Percentiles rank a stretch among this genome's conserved stretches.
Evolutionary conservation across 306 rosid genomes (phyloP).

Genomic region (Inga oerstediana): DNA sequence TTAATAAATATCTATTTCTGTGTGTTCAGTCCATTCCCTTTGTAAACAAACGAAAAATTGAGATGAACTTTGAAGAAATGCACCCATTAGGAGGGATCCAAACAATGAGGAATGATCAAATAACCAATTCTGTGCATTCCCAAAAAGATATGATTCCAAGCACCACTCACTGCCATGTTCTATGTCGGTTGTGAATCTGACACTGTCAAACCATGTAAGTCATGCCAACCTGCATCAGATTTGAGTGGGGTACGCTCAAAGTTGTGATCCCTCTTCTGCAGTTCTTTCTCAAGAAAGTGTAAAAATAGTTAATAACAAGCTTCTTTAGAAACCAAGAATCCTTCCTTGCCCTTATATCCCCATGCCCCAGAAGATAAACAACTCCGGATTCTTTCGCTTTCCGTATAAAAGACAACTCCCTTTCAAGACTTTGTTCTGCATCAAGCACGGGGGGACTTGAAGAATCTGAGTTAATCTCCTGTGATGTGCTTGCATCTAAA

Average conservation of each 20-base stretch:
- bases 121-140: slow-evolving; percentile 15
- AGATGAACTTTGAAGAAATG: slow-evolving; percentile 7
- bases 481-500: slow-evolving; percentile 72
- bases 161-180: slow-evolving; percentile 13
- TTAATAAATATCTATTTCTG: slow-evolving; percentile 6
- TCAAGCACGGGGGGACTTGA: slow-evolving; percentile 47
- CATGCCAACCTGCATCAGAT: slow-evolving; percentile 98
- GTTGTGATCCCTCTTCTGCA: slow-evolving; percentile 92
- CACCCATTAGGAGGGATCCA: slow-evolving; percentile 21
- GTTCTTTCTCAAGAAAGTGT: slow-evolving; percentile 89
- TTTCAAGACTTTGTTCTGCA: slow-evolving; percentile 82
- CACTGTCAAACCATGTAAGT: slow-evolving; percentile 88
- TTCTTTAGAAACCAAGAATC: slow-evolving; percentile 94
- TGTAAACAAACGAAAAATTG: slow-evolving; percentile 1
- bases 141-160: slow-evolving; percentile 18
- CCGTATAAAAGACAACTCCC: slow-evolving; percentile 87
- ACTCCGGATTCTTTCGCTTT: slow-evolving; percentile 96
- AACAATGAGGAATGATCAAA: slow-evolving; percentile 27
- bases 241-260: slow-evolving; percentile 89
- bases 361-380: slow-evolving; percentile 95
- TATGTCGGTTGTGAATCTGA: slow-evolving; percentile 36
- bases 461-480: slow-evolving; percentile 43
- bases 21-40: slow-evolving; percentile 28
- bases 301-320: slow-evolving; percentile 82
- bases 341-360: slow-evolving; percentile 90